Evolutionary conservation across 139 green algal species (phyloP).

Genomic region (Asterochloris erici): DNA sequence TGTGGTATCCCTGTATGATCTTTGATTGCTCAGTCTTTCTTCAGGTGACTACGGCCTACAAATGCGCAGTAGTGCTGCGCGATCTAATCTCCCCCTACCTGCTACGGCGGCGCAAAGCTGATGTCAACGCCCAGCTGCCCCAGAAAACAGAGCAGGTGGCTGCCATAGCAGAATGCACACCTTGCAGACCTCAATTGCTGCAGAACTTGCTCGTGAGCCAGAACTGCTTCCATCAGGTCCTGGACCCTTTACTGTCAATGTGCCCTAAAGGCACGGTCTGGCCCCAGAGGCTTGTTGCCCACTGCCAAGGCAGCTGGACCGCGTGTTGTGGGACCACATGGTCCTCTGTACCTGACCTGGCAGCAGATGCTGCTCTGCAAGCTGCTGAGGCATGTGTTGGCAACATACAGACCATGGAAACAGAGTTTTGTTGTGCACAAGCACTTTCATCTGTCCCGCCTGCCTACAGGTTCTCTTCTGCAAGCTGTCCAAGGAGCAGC

Average conservation of each 20-base stretch:
- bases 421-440: slow-evolving; percentile 5
- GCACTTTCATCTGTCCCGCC: too few relatives aligned
- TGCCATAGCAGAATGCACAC: background rate
- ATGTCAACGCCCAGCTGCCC: slow-evolving; percentile 86
- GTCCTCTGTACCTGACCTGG: background rate
- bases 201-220: background rate
- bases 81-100: slow-evolving; percentile 96
- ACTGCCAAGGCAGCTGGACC: too few relatives aligned
- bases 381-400: slow-evolving; percentile 72
- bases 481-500: slow-evolving; percentile 77
- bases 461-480: slow-evolving; percentile 89
- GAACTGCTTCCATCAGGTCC: too few relatives aligned
- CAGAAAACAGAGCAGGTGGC: slow-evolving; percentile 90
- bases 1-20: background rate
- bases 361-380: slow-evolving; percentile 88
- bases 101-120: slow-evolving; percentile 86
- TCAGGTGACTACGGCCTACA: slow-evolving; percentile 84
- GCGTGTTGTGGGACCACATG: background rate
- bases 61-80: slow-evolving; percentile 89
- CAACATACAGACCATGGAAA: background rate
- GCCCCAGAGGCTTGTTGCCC: too few relatives aligned
- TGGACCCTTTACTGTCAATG: too few relatives aligned
- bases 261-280: too few relatives aligned
- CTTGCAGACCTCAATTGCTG: background rate
- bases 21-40: background rate